Evolutionary conservation across 2,329 filamentous ascomycete species (phyloP).

Genomic region (Pestalotiopsis sp.): DNA sequence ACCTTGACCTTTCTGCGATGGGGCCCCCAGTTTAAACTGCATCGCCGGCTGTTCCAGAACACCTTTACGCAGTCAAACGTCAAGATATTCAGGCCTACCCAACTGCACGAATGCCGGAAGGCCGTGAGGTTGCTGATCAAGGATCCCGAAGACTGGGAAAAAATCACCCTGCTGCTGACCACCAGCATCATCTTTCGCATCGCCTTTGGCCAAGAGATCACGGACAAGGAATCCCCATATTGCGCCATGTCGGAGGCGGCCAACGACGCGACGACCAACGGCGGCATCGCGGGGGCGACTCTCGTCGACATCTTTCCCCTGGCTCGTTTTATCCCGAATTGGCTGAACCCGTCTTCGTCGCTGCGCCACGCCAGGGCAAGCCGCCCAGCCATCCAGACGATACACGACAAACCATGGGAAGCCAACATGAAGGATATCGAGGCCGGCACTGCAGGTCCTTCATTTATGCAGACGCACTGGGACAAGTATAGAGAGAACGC

Average conservation of each 20-base stretch:
- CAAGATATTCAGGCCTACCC: slow-evolving; percentile 33
- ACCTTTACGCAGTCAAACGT: slow-evolving; percentile 37
- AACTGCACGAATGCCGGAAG: slow-evolving; percentile 30
- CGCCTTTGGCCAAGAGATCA: slow-evolving; percentile 25
- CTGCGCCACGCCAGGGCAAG: slow-evolving; percentile 24
- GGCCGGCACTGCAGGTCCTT: slow-evolving; percentile 30
- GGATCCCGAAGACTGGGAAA: slow-evolving; percentile 21
- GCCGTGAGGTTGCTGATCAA: slow-evolving; percentile 25
- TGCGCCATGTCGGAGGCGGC: slow-evolving; percentile 18
- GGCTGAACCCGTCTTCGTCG: slow-evolving; percentile 22
- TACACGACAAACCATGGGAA: slow-evolving; percentile 46
- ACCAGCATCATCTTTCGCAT: slow-evolving; percentile 28
- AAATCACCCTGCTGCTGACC: slow-evolving; percentile 24
- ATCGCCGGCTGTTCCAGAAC: slow-evolving; percentile 41
- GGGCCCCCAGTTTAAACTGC: slow-evolving; percentile 40
- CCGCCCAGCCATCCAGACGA: slow-evolving; percentile 21
- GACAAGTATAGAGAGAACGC: slow-evolving; percentile 28
- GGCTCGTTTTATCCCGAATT: slow-evolving; percentile 42
- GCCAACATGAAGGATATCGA: slow-evolving; percentile 31
- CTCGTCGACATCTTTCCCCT: slow-evolving; percentile 51
- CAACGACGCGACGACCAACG: slow-evolving; percentile 16
- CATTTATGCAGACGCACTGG: slow-evolving; percentile 32
- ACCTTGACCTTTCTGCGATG: slow-evolving; percentile 30
- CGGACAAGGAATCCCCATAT: slow-evolving; percentile 24
- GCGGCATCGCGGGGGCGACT: slow-evolving; percentile 32